Percentiles rank a stretch among this genome's conserved stretches.
Conservation (phyloP, 1,284 basidiomycete species). For the Heliocybe sulcata region DNA sequence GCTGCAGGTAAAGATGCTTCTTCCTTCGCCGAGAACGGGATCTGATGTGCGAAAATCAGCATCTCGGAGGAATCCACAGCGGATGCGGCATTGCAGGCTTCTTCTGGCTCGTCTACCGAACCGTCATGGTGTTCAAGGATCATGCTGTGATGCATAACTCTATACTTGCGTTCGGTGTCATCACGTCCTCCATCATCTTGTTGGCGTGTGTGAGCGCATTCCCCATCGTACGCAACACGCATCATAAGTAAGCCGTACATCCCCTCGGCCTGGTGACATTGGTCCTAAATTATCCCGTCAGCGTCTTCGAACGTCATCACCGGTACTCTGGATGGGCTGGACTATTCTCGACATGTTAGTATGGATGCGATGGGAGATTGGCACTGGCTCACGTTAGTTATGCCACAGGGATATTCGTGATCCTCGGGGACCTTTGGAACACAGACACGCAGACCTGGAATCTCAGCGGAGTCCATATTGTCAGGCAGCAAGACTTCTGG, state of each 20-base stretch:
- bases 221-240: slow-evolving; percentile 68
- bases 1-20: slow-evolving; percentile 38
- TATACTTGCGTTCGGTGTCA: slow-evolving; percentile 48
- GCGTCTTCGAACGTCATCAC: slow-evolving; percentile 69
- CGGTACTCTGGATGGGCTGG: slow-evolving; percentile 71
- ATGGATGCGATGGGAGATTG: slow-evolving; percentile 1
- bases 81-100: slow-evolving; percentile 65
- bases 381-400: not conserved
- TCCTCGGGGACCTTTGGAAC: slow-evolving; percentile 57
- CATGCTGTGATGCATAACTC: slow-evolving; percentile 41
- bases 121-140: slow-evolving; percentile 44
- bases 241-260: slow-evolving; percentile 58
- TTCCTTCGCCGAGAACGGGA: not conserved
- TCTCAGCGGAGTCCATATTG: slow-evolving; percentile 40
- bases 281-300: slow-evolving; percentile 17
- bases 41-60: slow-evolving; percentile 27
- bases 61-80: slow-evolving; percentile 71
- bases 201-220: slow-evolving; percentile 54
- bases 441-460: slow-evolving; percentile 45
- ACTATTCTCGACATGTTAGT: slow-evolving; percentile 50
- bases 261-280: not conserved
- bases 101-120: slow-evolving; percentile 56
- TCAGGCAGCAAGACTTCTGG: slow-evolving; percentile 71
- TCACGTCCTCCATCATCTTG: slow-evolving; percentile 47
- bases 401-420: slow-evolving; percentile 53